These are phyloP conservation scores for Puccinia brachypodii DNA, from an alignment of 1,284 basidiomycete genomes.

Conservation along the genomic window DNA sequence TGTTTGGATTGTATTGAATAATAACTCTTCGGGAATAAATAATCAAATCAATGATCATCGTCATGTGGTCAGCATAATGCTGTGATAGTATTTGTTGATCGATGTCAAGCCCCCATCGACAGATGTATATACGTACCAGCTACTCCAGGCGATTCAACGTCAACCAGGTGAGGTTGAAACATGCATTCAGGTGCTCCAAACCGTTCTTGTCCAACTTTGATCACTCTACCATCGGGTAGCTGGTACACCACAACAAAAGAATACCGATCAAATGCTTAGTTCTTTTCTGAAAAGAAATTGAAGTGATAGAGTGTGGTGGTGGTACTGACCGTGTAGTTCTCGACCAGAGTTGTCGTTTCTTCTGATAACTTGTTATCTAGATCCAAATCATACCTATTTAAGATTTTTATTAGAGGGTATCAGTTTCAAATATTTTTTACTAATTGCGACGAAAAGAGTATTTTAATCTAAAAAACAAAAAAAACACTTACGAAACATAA, in stretches of 20 bases:
- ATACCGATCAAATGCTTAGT: neutral
- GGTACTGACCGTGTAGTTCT: slow-evolving; percentile 82
- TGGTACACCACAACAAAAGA: slow-evolving; percentile 56
- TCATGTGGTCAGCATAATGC: no score
- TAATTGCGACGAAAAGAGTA: neutral
- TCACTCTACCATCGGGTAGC: slow-evolving; percentile 92
- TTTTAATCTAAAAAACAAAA: neutral
- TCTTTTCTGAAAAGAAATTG: neutral
- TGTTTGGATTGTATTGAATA: slow-evolving; percentile 91
- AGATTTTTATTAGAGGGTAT: neutral
- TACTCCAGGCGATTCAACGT: slow-evolving; percentile 93
- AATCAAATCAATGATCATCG: neutral
- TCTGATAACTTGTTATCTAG: slow-evolving; percentile 90
- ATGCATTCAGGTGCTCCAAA: slow-evolving; percentile 99
- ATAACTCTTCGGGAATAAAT: slow-evolving; percentile 66
- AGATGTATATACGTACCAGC: slow-evolving; percentile 74
- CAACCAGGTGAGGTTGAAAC: slow-evolving; percentile 99
- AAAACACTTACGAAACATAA: slow-evolving; percentile 76
- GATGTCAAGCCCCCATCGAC: no score
- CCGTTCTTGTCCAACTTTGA: slow-evolving; percentile 98
- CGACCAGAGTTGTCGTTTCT: slow-evolving; percentile 94
- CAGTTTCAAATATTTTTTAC: neutral
- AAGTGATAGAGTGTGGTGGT: neutral
- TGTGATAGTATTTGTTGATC: no score
- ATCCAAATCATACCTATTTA: slow-evolving; percentile 82